Percentiles rank a stretch among this genome's conserved stretches.
phyloP scores from a whole-genome alignment of 352 stramenopile genomes.

The Proteromonas lacertae region DNA sequence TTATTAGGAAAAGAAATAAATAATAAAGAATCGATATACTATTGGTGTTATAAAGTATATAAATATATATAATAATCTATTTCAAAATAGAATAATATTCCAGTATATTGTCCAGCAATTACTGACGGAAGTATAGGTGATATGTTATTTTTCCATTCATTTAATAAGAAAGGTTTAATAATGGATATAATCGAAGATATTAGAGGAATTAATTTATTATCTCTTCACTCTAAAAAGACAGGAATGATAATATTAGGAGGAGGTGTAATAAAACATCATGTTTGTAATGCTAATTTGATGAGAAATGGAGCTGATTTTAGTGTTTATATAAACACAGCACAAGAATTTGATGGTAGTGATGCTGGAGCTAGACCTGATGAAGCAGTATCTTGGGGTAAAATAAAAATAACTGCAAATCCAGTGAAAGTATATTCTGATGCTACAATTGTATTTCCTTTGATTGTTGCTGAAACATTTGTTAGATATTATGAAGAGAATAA shows the following conservation, averaged over 20 bases:
- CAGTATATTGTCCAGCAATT: conserved; percentile 90
- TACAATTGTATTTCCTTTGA: conserved; percentile 87
- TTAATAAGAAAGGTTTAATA: conserved; percentile 79
- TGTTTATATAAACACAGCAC: conserved; percentile 94
- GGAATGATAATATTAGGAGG: conserved; percentile 89
- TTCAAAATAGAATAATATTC: conserved; percentile 64
- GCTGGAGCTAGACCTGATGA: conserved; percentile 82
- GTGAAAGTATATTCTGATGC: conserved; percentile 88
- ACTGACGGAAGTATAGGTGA: conserved; percentile 96
- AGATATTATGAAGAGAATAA: conserved; percentile 31
- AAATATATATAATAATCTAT: neutral
- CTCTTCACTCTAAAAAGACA: conserved; percentile 59
- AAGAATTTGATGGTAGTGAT: conserved; percentile 93
- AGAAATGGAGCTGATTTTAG: conserved; percentile 90
- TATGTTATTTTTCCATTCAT: conserved; percentile 99
- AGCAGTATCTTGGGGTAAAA: conserved; percentile 96
- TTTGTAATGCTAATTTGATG: conserved; percentile 98
- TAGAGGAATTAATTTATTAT: conserved; percentile 79
- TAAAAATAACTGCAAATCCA: conserved; percentile 54
- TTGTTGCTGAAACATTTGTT: conserved; percentile 93
- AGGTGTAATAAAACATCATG: conserved; percentile 92
- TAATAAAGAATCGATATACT: conserved; percentile 87
- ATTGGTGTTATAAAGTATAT: conserved; percentile 67
- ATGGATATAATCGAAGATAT: conserved; percentile 90
- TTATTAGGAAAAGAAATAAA: conserved; percentile 79